Percentiles rank a stretch among this genome's conserved stretches.
phyloP scores from a whole-genome alignment of 2,329 filamentous ascomycete genomes.

The Colletotrichum sansevieriae region DNA sequence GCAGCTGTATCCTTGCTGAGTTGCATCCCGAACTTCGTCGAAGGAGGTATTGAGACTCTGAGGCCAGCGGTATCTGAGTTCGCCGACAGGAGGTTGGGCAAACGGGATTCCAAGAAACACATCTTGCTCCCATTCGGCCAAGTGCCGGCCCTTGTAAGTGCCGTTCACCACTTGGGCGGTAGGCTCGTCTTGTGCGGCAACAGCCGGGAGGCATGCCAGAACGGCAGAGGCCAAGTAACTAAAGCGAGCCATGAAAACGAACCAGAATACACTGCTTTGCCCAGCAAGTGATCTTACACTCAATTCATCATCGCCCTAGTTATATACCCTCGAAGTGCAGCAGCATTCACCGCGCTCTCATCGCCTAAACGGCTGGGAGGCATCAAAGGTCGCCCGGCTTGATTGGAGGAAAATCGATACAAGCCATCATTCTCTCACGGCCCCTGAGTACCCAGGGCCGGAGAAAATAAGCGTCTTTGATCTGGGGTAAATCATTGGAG shows the following conservation, averaged over 20 bases:
- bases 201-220: conserved; percentile 26
- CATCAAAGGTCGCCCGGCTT: neutral
- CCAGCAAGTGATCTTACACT: neutral
- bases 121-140: conserved; percentile 54
- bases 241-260: conserved; percentile 22
- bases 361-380: conserved; percentile 3
- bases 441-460: conserved; percentile 7
- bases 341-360: neutral
- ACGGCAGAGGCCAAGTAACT: conserved; percentile 13
- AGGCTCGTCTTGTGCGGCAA: conserved; percentile 31
- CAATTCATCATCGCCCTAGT: neutral
- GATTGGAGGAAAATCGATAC: conserved; percentile 39
- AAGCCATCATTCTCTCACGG: conserved; percentile 23
- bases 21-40: conserved; percentile 54
- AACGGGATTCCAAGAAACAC: conserved; percentile 53
- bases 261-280: neutral
- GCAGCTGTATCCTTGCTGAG: conserved; percentile 59
- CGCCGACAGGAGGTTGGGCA: conserved; percentile 54
- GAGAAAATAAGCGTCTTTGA: conserved; percentile 3
- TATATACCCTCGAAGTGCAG: conserved; percentile 28
- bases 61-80: conserved; percentile 54
- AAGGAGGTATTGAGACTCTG: conserved; percentile 55
- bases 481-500: conserved; percentile 35
- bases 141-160: conserved; percentile 51
- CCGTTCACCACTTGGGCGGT: conserved; percentile 48